Evolutionary conservation across 345 rosid genomes (phyloP), one percentile per base, ranked within the genome.

Genomic region (Pistacia integerrima): DNA sequence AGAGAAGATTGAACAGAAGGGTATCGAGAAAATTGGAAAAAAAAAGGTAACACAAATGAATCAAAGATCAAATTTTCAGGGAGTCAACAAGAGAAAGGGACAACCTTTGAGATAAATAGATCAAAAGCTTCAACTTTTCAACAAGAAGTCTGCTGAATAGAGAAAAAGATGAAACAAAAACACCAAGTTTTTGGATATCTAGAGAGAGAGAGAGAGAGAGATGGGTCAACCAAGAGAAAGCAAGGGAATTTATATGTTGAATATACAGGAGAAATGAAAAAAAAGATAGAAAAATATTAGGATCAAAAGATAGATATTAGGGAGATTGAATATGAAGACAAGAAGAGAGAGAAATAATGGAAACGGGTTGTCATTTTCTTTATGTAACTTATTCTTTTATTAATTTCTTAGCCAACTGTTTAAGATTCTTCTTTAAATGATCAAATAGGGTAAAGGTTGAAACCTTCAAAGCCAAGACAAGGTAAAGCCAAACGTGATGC

Each of bases 391-490:
- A 2, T 11, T 4, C 62, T 57, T 22, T 76, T 22, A 14, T 59
- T 52, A 2, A 48, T 49, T 74, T 48, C 72, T 57, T 69, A 30
- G 63, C 74, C 76, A 56, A 41, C 74, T 57, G 62, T 76, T 72
- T 10, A 44, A 22, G 25, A 5, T 4, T 54, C 18, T 54, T 41
- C 8, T 54, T 54, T 18, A 16, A 13, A 54, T 51, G n/a, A 30
- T 69, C 61, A 41, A 48, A 30, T 67, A 20, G 59, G 72, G 18
- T 18, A 64, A 56, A 65, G 80, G 81, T 74, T 83, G 88, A 85
- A 82, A 79, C 49, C 84, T 87, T 85, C 90, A 25, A 87, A 80
- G 78, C 73, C 33, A 72, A 58, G 56, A 20, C 20, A 56, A 49
- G 35, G 9, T 5, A 22, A 58, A 4, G 54, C 66, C 13, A 25